Percentiles rank a stretch among this genome's conserved stretches.
Conservation (phyloP, 805 yeast species). For the Yamadazyma olivae region DNA sequence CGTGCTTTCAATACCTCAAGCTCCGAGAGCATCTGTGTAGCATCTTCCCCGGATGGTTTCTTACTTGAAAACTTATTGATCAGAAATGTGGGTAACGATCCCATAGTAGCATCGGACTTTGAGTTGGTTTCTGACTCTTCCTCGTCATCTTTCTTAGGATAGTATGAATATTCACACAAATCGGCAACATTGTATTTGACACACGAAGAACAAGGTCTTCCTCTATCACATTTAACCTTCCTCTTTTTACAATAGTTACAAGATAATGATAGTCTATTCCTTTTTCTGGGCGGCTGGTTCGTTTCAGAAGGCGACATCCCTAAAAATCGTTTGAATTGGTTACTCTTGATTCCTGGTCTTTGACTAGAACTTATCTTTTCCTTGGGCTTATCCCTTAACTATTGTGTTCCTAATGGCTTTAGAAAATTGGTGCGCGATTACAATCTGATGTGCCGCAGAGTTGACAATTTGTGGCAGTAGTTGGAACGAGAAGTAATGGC, state of each 20-base stretch:
- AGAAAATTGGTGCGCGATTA: too few species aligned
- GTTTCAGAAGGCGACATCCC: too few species aligned
- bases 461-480: too few species aligned
- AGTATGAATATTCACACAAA: conserved; percentile 30
- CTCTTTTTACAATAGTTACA: conserved; percentile 40
- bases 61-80: neutral
- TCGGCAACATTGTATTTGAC: conserved; percentile 37
- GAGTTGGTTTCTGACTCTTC: too few species aligned
- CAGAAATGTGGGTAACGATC: neutral
- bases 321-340: too few species aligned
- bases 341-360: too few species aligned
- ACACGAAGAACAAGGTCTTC: conserved; percentile 41
- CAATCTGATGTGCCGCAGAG: too few species aligned
- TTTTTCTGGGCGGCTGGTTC: conserved; percentile 12
- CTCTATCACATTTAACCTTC: conserved; percentile 43
- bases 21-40: conserved; percentile 7
- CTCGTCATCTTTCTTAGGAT: neutral
- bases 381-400: too few species aligned
- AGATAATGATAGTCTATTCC: conserved; percentile 40
- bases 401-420: too few species aligned
- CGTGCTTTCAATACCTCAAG: conserved; percentile 37
- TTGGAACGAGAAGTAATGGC: too few species aligned
- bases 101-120: neutral
- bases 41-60: neutral
- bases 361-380: too few species aligned